Base-by-base conservation (phyloP, 164 flowering plant species). In the Dillenia suffruticosa region DNA sequence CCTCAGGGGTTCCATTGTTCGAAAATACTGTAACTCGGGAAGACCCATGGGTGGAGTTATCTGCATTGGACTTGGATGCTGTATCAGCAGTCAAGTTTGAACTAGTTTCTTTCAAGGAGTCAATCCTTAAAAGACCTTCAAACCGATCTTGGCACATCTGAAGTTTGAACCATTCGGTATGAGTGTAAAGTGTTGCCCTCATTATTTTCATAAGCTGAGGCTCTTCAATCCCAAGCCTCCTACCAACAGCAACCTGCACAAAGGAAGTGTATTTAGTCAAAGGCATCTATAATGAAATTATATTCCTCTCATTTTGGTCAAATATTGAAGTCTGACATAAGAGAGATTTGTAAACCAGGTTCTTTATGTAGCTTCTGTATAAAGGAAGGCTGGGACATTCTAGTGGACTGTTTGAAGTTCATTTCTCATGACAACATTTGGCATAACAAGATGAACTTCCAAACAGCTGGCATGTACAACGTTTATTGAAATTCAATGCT, bases 111-210 rank as follows among this genome's bases (percentile, higher is more conserved):
- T 87, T 92, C 69, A 92, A 70, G 15, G 78, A 78, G 67, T 95
- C 88, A 46, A 95, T 88, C 81, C 72, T 80, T 65, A 92, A 62
- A 54, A 90, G 81, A 51, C 84, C 82, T 73, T 95, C 98, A 78
- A 92, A 95, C 2, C 80, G 87, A 65, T 95, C 99, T 67, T 85
- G 85, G 51, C 99, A 95, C 94, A 81, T 90, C 65, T 95, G 98
- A 64, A 92, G 85, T 71, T 72, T 92, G 67, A 90, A 92, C 98
- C 97, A 95, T 70, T 92, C 98, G 60, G 44, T 78, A 51, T 95
- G 98, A 1, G 99, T 77, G 78, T 90, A 78, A 58, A 92, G 81
- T 12, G 89, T 81, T n/a, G 94, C 86, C 79, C 87, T 87, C 77
- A 95, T 79, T 61, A 95, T 76, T 74, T 84, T 95, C 96, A 95